Evolutionary conservation across 768 basidiomycete species (phyloP), one percentile per base, ranked within the genome.

Genomic region (Nidularia sp.): DNA sequence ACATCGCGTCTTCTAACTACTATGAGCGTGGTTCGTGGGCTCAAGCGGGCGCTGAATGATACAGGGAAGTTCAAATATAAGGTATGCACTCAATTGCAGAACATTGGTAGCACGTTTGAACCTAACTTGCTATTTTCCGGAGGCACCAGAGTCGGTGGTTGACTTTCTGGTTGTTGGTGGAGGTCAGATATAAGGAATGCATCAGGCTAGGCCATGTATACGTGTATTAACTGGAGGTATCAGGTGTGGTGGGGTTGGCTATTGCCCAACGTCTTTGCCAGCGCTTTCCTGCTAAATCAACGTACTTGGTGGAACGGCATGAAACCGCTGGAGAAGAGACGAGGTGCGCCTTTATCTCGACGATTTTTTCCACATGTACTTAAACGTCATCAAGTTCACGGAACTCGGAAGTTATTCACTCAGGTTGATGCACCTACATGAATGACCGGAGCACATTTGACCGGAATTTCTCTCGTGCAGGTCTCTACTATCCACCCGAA

Each of bases 381-480:
- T 13, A 8, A 45, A 15, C 6, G 44, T 45, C 13, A 10, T 51
- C 18, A 43, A 94, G 93, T 65, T 93, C 91, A 39, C 83, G 95
- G 12, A 97, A 96, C 65, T 95, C 93, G 0, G 95, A 97, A 62
- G 95, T 98, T 22, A 88, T 98, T 29, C 95, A 98, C 70, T 86
- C 90, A 54, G 93, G 90, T 84, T 2, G 32, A 18, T 45, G 25
- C 47, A 10, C 10, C 22, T 18, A 12, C 44, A 18, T 45, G 22
- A 25, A n/a, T n/a, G 36, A 39, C 9, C 36, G 36, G 15, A 12
- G 13, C 18, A 18, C 18, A 18, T 18, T 48, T 54, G 41, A n/a
- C 35, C 13, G 12, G 31, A 6, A 35, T 13, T 12, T 18, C 41
- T 18, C 4, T 51, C 33, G 6, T 33, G 29, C 57, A 92, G 91